Evolutionary conservation across 192 early-diverging fungal species (phyloP).

Genomic region (Coemansia sp.): DNA sequence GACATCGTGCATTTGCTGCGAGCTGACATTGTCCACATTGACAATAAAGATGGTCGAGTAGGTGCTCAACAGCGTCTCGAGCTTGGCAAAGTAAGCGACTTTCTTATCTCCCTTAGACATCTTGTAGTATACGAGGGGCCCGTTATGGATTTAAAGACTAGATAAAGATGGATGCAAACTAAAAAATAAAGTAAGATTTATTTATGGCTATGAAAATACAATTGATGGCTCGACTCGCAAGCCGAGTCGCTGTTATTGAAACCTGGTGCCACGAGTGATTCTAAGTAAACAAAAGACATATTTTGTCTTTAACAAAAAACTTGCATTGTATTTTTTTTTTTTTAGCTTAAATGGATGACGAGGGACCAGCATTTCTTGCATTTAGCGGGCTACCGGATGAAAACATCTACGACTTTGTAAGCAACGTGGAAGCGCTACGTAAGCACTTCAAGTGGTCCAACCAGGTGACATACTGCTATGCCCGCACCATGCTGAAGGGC

Average conservation of each 20-base stretch:
- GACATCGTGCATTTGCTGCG: conserved; percentile 99
- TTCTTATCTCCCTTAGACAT: conserved; percentile 74
- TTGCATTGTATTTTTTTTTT: too few relatives aligned
- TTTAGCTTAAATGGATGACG: conserved; percentile 29
- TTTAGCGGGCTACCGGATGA: conserved; percentile 50
- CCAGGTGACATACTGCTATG: conserved; percentile 50
- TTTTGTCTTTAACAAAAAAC: too few relatives aligned
- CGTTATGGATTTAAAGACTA: conserved; percentile 19
- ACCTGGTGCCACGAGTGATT: too few relatives aligned
- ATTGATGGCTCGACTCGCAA: too few relatives aligned
- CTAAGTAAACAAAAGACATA: too few relatives aligned
- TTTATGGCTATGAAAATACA: too few relatives aligned
- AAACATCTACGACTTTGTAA: conserved; percentile 42
- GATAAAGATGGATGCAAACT: conserved; percentile 35
- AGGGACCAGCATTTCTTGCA: conserved; percentile 51
- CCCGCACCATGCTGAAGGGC: conserved; percentile 52
- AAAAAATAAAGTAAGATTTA: neutral
- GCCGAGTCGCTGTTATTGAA: too few relatives aligned
- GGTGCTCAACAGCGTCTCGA: conserved; percentile 82
- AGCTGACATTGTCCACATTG: conserved; percentile 99
- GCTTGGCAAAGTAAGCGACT: conserved; percentile 93
- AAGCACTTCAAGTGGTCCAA: conserved; percentile 54
- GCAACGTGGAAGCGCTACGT: conserved; percentile 45
- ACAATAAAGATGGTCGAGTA: conserved; percentile 99
- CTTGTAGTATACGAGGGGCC: conserved; percentile 46